Percentiles rank a stretch among this genome's conserved stretches.
phyloP scores from a whole-genome alignment of 257 asterid species.

The Echites panduratus region DNA sequence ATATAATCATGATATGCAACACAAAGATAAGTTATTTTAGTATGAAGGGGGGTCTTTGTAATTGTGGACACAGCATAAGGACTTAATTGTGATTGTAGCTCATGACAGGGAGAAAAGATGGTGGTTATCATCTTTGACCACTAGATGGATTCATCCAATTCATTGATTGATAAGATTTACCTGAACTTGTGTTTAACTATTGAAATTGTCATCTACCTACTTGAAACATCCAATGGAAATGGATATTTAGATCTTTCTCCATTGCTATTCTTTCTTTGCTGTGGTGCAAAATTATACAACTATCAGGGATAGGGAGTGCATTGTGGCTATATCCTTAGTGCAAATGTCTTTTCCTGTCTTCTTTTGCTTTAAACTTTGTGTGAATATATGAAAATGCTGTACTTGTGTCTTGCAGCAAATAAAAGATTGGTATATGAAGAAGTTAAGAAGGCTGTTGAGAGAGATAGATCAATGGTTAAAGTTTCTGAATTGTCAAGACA shows the following conservation, averaged over 20 bases:
- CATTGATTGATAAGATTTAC: not conserved
- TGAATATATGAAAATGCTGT: not conserved
- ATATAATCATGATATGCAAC: not conserved
- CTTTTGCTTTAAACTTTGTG: not conserved
- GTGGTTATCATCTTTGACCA: not conserved
- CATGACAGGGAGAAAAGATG: not conserved
- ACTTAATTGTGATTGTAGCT: not conserved
- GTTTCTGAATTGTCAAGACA: slow-evolving; percentile 85
- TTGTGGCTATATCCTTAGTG: not conserved
- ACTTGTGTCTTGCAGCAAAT: slow-evolving; percentile 50
- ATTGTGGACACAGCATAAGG: not conserved
- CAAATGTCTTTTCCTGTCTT: not conserved
- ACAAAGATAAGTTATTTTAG: not conserved
- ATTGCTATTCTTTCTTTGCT: not conserved
- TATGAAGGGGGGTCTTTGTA: not conserved
- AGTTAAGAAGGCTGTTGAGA: slow-evolving; percentile 77
- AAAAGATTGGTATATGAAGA: slow-evolving; percentile 86
- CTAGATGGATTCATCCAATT: not conserved
- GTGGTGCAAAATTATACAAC: not conserved
- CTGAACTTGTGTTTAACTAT: not conserved
- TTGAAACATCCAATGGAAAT: not conserved
- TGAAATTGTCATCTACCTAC: not conserved
- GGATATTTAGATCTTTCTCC: not conserved
- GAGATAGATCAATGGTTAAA: slow-evolving; percentile 83
- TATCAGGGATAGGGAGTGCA: not conserved